Evolutionary conservation across 352 stramenopile genomes (phyloP), one percentile per base, ranked within the genome.

Genomic region (Blastocystis hominis): DNA sequence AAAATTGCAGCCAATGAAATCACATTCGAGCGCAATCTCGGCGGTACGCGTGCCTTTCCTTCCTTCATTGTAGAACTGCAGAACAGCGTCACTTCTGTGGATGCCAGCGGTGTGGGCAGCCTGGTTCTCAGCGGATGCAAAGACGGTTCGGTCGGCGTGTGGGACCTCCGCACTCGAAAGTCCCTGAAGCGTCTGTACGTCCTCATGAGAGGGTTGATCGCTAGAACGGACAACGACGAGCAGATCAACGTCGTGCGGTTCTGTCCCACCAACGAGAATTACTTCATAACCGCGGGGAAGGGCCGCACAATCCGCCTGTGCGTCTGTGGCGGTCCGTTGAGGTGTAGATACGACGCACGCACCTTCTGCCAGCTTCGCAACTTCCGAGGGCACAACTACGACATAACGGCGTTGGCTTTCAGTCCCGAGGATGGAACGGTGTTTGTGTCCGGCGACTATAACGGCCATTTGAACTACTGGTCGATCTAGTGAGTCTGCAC

Each of bases 181-280:
- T 68, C 42, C 9, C 20, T 84, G n/a, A 24, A 42, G n/a, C 47
- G 72, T 24, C 66, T 84, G 72, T 84, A 44, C 17, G 20, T n/a
- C 9, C 24, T 42, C 13, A 3, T 3, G 30, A 7, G 6, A 20
- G 59, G 5, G 0, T 5, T 84, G 3, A 64, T 1, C 34, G 9
- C 3, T 84, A 84, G 72, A 46, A 64, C 72, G 24, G 54, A 53
- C 46, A 47, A 84, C 44, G 68, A 47, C 38, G 53, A 84, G 50
- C 59, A 84, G 50, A 53, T 84, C 4, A 84, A 84, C 56, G 13
- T 15, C 24, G 72, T 84, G 38, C 47, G 42, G 53, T 64, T 84
- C 72, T 84, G 72, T 66, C 72, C 72, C 6, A 84, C 72, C 17
- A 84, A 84, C 56, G 72, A 84, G 38, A 84, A 84, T 40, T 47